These are phyloP conservation scores for Bjerkandera adusta DNA, from an alignment of 1,284 basidiomycete genomes.

Conservation along the genomic window DNA sequence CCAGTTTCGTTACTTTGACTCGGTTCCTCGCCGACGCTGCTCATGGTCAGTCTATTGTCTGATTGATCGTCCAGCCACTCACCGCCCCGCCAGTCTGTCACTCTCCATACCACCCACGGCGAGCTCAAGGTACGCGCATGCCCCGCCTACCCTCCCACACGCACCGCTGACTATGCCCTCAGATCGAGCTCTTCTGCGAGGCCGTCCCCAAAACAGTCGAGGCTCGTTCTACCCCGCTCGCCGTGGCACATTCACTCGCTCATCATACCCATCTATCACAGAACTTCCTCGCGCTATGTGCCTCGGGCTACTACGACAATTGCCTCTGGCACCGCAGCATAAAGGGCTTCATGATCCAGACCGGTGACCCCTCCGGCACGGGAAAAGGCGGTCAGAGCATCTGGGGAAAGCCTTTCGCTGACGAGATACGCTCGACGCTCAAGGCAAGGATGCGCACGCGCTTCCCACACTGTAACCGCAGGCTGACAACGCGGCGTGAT, in stretches of 20 bases:
- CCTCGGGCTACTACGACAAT: constrained; percentile 84
- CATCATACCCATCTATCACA: constrained; percentile 30
- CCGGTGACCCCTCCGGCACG: constrained; percentile 81
- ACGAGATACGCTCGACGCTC: constrained; percentile 89
- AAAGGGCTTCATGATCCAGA: constrained; percentile 95
- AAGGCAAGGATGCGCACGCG: constrained; percentile 76
- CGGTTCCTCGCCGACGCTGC: neutral
- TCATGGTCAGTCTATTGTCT: neutral
- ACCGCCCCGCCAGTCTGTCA: constrained; percentile 71
- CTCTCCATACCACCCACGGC: constrained; percentile 90
- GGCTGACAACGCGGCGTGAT: constrained; percentile 7
- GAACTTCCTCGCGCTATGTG: constrained; percentile 96
- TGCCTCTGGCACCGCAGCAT: constrained; percentile 94
- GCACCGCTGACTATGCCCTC: constrained; percentile 7
- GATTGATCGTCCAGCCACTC: too few species aligned
- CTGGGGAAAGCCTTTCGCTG: constrained; percentile 85
- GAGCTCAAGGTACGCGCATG: constrained; percentile 86
- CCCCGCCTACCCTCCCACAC: neutral
- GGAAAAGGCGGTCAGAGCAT: constrained; percentile 85
- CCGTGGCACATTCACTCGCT: neutral
- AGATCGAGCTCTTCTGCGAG: constrained; percentile 98
- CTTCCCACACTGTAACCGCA: neutral
- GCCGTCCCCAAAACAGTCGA: constrained; percentile 93
- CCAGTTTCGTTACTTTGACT: neutral
- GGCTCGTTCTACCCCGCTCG: constrained; percentile 34